These are phyloP conservation scores for Hymenoscyphus fructigenus DNA, from an alignment of 2,329 filamentous ascomycete genomes.

Conservation along the genomic window DNA sequence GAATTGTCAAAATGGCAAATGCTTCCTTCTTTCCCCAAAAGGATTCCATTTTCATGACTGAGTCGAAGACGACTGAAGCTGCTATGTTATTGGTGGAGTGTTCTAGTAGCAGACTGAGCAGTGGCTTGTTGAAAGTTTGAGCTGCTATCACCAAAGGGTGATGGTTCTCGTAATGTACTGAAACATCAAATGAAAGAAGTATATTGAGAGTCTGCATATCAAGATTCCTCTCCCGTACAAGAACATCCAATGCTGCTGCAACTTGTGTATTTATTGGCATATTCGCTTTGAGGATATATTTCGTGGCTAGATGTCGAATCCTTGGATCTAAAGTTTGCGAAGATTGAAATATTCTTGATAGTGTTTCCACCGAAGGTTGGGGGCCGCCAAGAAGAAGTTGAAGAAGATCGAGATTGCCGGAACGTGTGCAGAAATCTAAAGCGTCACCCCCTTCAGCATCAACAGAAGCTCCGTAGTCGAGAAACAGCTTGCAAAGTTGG, in stretches of 20 bases:
- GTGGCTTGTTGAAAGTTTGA: slow-evolving; percentile 7
- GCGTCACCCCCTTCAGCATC: slow-evolving; percentile 51
- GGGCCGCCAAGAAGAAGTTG: not conserved
- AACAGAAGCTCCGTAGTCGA: slow-evolving; percentile 52
- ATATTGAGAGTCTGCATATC: slow-evolving; percentile 44
- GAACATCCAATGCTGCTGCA: slow-evolving; percentile 4
- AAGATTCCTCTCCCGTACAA: slow-evolving; percentile 44
- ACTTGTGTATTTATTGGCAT: slow-evolving; percentile 40
- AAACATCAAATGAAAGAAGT: slow-evolving; percentile 47
- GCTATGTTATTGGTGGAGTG: slow-evolving; percentile 9
- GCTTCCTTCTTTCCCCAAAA: slow-evolving; percentile 10
- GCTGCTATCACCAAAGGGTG: not conserved
- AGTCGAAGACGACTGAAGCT: slow-evolving; percentile 12
- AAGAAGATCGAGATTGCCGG: slow-evolving; percentile 11
- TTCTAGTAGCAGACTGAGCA: slow-evolving; percentile 8
- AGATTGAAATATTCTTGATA: slow-evolving; percentile 12
- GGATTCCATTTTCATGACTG: slow-evolving; percentile 5
- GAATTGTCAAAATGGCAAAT: slow-evolving; percentile 40
- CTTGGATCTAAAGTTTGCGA: slow-evolving; percentile 5
- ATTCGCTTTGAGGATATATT: slow-evolving; percentile 7
- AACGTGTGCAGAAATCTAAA: slow-evolving; percentile 40
- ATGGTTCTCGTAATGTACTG: slow-evolving; percentile 22
- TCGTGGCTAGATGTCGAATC: slow-evolving; percentile 4
- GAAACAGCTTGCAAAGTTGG: slow-evolving; percentile 45
- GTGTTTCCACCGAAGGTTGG: not conserved